Base-by-base conservation (phyloP, 805 yeast genomes). In the Ogataea siamensis region DNA sequence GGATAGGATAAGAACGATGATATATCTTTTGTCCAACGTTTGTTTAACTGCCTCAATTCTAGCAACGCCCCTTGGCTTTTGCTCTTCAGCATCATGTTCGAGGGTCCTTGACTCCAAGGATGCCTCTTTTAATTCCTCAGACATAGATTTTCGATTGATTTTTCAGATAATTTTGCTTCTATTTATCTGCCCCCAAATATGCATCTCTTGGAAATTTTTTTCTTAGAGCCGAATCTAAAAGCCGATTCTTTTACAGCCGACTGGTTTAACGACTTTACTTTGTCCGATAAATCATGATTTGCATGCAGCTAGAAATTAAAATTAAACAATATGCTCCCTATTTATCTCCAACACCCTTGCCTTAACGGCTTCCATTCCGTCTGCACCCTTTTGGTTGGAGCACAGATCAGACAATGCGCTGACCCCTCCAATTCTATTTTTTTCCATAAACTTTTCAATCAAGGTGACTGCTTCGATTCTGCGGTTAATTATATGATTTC, bases 1-100 rank as follows among this genome's bases (percentile, higher is more conserved):
- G 82, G 89, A 87, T 57, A 88, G 71, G 48, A 43, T 66, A 33
- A 28, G 51, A 9, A 36, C 11, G 5, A 22, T 4, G 23, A 22
- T 9, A 17, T 22, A 21, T n/a, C 28, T 35, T 9, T 24, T 30
- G 14, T 17, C 16, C 20, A 36, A 17, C 4, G 24, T 18, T 5
- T 19, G 11, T 12, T 29, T 36, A n/a, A 36, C 35, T 8, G 25
- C 31, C 23, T 36, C 40, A 12, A 36, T 36, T 25, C 31, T 36
- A 7, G 25, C 28, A 12, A 30, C 25, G 10, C 40, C 40, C 10
- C 25, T 16, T n/a, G 34, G 13, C 36, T 47, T 9, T 42, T 53
- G 6, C 32, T 45, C 26, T 11, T 27, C 32, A 3, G 17, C 22
- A 11, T 25, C 37, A 44, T 43, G 29, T 35, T 25, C 23, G 15